Evolutionary conservation across 208 protist species (phyloP).

Genomic region (Herpetomonas tarakana): DNA sequence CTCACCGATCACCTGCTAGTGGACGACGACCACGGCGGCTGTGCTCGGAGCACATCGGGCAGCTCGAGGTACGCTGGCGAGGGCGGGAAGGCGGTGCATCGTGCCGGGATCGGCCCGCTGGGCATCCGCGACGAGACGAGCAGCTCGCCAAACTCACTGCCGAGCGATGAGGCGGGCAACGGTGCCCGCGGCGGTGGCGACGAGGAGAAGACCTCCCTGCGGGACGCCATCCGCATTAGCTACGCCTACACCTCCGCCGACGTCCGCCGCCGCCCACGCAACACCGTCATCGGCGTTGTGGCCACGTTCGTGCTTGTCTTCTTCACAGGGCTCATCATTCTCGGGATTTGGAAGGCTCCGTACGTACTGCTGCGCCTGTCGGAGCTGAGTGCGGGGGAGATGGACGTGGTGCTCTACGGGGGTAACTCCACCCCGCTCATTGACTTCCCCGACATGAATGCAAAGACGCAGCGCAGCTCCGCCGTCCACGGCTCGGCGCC

Average conservation of each 20-base stretch:
- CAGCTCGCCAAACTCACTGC: too few species aligned
- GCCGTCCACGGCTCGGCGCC: slow-evolving; percentile 44
- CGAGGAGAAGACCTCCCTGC: not conserved
- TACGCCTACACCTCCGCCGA: slow-evolving; percentile 50
- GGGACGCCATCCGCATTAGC: slow-evolving; percentile 27
- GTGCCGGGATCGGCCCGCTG: too few species aligned
- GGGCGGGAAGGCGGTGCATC: too few species aligned
- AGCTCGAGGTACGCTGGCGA: too few species aligned
- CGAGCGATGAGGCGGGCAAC: too few species aligned
- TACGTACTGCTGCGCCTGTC: slow-evolving; percentile 68
- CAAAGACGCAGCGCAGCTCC: slow-evolving; percentile 1
- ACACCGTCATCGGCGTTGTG: slow-evolving; percentile 55
- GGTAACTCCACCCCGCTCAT: slow-evolving; percentile 21
- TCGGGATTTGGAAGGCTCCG: slow-evolving; percentile 56
- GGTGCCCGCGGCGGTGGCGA: too few species aligned
- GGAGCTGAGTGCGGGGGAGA: slow-evolving; percentile 62
- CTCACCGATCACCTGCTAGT: not conserved
- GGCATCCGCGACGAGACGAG: too few species aligned
- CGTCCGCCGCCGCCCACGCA: slow-evolving; percentile 47
- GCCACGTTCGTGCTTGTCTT: slow-evolving; percentile 64
- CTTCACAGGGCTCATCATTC: slow-evolving; percentile 53
- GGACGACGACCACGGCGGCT: too few species aligned
- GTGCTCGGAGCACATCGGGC: too few species aligned
- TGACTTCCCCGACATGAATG: slow-evolving; percentile 54
- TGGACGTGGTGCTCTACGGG: slow-evolving; percentile 58